phyloP scores from a whole-genome alignment of 257 asterid species.

The Knoxia roxburghii region DNA sequence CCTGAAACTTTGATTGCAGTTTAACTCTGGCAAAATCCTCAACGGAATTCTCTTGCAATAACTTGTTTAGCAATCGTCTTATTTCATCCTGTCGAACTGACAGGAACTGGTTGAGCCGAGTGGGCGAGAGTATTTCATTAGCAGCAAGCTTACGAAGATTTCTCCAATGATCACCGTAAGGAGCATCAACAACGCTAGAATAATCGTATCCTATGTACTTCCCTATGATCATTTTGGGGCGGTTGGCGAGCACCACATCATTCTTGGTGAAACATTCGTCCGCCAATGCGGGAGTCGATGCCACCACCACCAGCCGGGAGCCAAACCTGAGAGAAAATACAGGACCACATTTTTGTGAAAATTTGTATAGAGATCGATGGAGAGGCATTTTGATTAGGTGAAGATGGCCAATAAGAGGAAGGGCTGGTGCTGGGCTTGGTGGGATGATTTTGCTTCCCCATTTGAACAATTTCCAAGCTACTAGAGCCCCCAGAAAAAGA shows the following conservation, averaged over 20 bases:
- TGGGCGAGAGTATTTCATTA: slow-evolving; percentile 1
- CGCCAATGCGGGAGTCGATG: neutral
- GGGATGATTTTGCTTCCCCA: neutral
- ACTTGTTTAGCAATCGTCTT: neutral
- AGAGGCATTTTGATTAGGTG: slow-evolving; percentile 8
- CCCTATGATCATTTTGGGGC: slow-evolving; percentile 1
- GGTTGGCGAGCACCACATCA: slow-evolving; percentile 12
- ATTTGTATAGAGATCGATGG: slow-evolving; percentile 1
- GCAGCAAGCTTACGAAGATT: too few relatives aligned
- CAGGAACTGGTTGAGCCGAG: slow-evolving; percentile 2
- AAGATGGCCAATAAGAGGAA: slow-evolving; percentile 16
- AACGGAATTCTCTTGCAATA: neutral
- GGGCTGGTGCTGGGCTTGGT: slow-evolving; percentile 4
- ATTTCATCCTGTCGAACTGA: slow-evolving; percentile 2
- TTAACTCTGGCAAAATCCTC: neutral
- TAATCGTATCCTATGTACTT: slow-evolving; percentile 10
- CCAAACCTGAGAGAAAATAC: slow-evolving; percentile 11
- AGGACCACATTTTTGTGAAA: slow-evolving; percentile 8
- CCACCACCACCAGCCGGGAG: slow-evolving; percentile 9
- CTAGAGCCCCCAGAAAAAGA: neutral
- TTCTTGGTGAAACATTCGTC: neutral
- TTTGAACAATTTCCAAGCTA: neutral
- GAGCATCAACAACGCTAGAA: neutral
- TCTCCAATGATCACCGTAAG: neutral
- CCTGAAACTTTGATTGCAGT: neutral